phyloP scores from a whole-genome alignment of 2,329 filamentous ascomycete species.

The Immersiporthe knoxdaviesiana region DNA sequence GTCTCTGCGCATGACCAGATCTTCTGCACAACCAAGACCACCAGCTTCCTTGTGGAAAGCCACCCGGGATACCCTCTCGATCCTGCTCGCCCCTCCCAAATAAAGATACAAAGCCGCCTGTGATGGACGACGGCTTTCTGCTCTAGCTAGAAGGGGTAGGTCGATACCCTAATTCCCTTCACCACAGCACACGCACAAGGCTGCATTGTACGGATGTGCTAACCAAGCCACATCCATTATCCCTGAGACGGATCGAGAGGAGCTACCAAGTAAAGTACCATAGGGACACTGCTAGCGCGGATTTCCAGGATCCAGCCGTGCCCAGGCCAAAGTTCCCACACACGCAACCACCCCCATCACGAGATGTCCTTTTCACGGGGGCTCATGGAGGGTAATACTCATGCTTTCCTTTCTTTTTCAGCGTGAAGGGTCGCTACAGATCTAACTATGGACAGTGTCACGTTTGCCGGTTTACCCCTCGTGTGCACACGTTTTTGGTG shows the following conservation, averaged over 20 bases:
- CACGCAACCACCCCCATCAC: conserved; percentile 20
- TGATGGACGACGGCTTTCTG: not conserved
- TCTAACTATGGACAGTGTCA: conserved; percentile 38
- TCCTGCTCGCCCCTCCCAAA: not conserved
- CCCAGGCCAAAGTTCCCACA: conserved; percentile 15
- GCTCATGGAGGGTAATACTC: conserved; percentile 12
- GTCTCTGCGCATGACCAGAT: not conserved
- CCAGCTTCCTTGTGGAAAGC: not conserved
- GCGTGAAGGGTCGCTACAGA: conserved; percentile 34
- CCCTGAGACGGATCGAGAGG: conserved; percentile 20
- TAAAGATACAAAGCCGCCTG: not conserved
- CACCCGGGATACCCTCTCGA: not conserved
- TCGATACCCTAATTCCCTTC: conserved; percentile 19
- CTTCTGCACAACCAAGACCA: not conserved
- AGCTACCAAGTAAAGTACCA: conserved; percentile 12
- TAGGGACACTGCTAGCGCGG: conserved; percentile 13
- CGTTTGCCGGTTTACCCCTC: conserved; percentile 35
- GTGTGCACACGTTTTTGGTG: not conserved
- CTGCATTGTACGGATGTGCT: conserved; percentile 27
- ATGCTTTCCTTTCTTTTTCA: conserved; percentile 27
- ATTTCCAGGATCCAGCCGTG: conserved; percentile 16
- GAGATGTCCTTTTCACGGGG: conserved; percentile 6
- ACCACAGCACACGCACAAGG: conserved; percentile 25
- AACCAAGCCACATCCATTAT: conserved; percentile 24
- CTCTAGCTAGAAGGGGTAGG: conserved; percentile 29